These are phyloP conservation scores for Coffea eugenioides DNA, from an alignment of 257 asterid genomes.

Conservation along the genomic window DNA sequence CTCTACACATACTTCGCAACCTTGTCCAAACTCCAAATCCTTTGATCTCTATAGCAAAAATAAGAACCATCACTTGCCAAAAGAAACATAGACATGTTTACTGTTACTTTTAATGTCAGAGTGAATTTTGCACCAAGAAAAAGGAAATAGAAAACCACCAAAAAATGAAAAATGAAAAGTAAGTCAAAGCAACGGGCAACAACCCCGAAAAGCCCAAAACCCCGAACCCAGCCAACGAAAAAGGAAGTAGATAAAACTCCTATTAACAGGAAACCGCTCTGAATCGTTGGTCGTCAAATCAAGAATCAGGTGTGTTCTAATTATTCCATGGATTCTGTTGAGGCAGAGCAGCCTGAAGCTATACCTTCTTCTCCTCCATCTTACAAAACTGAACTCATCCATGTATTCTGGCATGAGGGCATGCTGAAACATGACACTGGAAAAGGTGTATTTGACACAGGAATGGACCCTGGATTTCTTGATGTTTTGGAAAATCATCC, in stretches of 20 bases:
- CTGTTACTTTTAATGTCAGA: too few species aligned
- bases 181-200: neutral
- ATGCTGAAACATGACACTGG: conserved; percentile 81
- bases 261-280: too few species aligned
- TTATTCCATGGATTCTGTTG: conserved; percentile 4
- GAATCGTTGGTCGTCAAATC: neutral
- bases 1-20: neutral
- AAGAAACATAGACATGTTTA: too few species aligned
- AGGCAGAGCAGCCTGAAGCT: neutral
- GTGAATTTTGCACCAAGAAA: neutral
- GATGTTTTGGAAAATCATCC: conserved; percentile 92
- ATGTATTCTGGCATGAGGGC: conserved; percentile 85
- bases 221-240: neutral
- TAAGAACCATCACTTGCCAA: neutral
- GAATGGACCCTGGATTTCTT: conserved; percentile 84
- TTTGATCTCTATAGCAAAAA: neutral
- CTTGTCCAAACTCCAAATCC: neutral
- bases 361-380: neutral
- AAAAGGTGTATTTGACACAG: conserved; percentile 78
- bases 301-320: neutral
- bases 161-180: neutral
- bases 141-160: neutral
- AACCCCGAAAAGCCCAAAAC: neutral
- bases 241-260: too few species aligned
- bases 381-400: conserved; percentile 20